Conservation (phyloP, 1,284 basidiomycete genomes). For the Marasmius oreades region DNA sequence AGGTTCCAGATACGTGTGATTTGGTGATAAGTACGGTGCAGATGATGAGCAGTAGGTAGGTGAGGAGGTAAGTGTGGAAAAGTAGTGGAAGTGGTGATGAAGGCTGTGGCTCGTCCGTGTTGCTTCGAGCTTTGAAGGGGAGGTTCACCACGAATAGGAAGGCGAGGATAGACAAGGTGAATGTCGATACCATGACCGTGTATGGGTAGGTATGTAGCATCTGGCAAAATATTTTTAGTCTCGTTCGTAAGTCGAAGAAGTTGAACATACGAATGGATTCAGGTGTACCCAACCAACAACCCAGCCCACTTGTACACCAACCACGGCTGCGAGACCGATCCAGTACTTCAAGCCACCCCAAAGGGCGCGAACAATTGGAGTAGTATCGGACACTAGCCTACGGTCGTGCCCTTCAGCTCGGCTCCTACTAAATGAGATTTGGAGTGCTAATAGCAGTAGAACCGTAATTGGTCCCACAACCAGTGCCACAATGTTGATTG, state of each 20-base stretch:
- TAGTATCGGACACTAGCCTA: not conserved
- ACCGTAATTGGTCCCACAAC: slow-evolving; percentile 56
- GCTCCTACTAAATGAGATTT: not conserved
- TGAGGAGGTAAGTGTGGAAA: slow-evolving; percentile 48
- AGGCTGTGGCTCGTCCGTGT: slow-evolving; percentile 1
- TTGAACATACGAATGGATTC: slow-evolving; percentile 62
- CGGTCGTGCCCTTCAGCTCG: not conserved
- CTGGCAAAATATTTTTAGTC: slow-evolving; percentile 30
- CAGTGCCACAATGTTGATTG: slow-evolving; percentile 58
- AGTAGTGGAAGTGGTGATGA: slow-evolving; percentile 33
- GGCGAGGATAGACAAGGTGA: slow-evolving; percentile 49
- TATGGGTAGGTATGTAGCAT: slow-evolving; percentile 57
- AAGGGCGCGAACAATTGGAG: slow-evolving; percentile 12
- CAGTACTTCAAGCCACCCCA: slow-evolving; percentile 57
- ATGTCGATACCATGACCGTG: slow-evolving; percentile 45
- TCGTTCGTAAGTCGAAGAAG: not conserved
- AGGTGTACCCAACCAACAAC: slow-evolving; percentile 45
- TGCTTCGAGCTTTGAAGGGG: slow-evolving; percentile 24
- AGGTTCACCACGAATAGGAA: slow-evolving; percentile 36
- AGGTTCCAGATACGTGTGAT: slow-evolving; percentile 47
- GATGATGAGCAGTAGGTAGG: slow-evolving; percentile 53
- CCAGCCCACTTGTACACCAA: slow-evolving; percentile 45
- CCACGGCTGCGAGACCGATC: slow-evolving; percentile 45
- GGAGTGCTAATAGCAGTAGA: slow-evolving; percentile 30
- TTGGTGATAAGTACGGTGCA: slow-evolving; percentile 43